Evolutionary conservation across 345 rosid species (phyloP).

Genomic region (Rhizophora apiculata): DNA sequence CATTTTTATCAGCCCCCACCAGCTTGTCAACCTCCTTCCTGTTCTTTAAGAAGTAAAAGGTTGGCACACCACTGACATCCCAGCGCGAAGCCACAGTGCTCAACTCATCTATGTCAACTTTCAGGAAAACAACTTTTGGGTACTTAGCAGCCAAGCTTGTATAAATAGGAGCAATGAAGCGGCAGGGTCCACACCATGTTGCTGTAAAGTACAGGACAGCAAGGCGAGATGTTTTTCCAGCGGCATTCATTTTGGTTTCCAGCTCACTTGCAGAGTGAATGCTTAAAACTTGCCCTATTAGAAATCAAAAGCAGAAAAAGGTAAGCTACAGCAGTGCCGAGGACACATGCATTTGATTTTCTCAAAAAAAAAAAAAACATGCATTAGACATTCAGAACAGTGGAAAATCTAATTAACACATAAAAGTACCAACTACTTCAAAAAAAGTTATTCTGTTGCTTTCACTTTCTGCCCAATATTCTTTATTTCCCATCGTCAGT

Average conservation of each 20-base stretch:
- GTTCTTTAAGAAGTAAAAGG: slow-evolving; percentile 62
- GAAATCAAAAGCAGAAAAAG: slow-evolving; percentile 4
- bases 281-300: slow-evolving; percentile 68
- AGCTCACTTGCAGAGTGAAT: slow-evolving; percentile 62
- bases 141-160: slow-evolving; percentile 66
- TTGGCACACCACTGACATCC: slow-evolving; percentile 77
- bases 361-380: too few relatives aligned
- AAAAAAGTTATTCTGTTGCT: too few relatives aligned
- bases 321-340: too few relatives aligned
- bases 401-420: too few relatives aligned
- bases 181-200: slow-evolving; percentile 94
- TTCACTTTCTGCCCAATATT: too few relatives aligned
- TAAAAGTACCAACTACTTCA: too few relatives aligned
- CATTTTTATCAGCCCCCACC: slow-evolving; percentile 78
- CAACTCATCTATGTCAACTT: slow-evolving; percentile 70
- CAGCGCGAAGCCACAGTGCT: slow-evolving; percentile 55
- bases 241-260: slow-evolving; percentile 64
- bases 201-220: slow-evolving; percentile 84
- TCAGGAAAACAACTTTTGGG: slow-evolving; percentile 68
- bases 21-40: slow-evolving; percentile 84
- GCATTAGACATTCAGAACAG: too few relatives aligned
- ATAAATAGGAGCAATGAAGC: slow-evolving; percentile 75
- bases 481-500: too few relatives aligned
- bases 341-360: too few relatives aligned
- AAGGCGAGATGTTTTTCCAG: slow-evolving; percentile 65